Evolutionary conservation across 2,329 filamentous ascomycete species (phyloP).

Genomic region (Akanthomyces dipterigenus): DNA sequence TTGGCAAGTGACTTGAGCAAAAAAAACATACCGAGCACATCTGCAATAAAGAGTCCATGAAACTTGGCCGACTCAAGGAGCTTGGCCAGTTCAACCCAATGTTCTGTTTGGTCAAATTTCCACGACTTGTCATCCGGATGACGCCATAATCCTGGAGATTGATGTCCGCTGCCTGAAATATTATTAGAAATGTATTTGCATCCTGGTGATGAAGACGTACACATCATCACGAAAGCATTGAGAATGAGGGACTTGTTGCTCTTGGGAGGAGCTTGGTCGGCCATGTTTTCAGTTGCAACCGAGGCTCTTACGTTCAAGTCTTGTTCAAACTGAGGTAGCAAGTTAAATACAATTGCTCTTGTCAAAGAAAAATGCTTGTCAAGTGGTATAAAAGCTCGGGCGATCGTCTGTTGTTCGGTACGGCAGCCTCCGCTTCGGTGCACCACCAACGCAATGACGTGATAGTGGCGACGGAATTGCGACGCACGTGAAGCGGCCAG

Average conservation of each 20-base stretch:
- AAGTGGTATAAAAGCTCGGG: not conserved
- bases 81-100: constrained; percentile 53
- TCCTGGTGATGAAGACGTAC: constrained; percentile 4
- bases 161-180: constrained; percentile 29
- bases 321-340: not conserved
- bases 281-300: not conserved
- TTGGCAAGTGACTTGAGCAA: not conserved
- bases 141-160: constrained; percentile 44
- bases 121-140: constrained; percentile 59
- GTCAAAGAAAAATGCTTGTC: too few species aligned
- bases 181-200: not conserved
- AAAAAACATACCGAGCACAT: constrained; percentile 35
- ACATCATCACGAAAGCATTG: constrained; percentile 36
- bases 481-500: not conserved
- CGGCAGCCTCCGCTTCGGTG: not conserved
- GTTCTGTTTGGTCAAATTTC: constrained; percentile 51
- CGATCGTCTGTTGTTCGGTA: not conserved
- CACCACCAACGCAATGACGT: not conserved
- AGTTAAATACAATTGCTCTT: too few species aligned
- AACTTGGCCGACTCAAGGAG: constrained; percentile 43
- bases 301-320: not conserved
- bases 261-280: not conserved
- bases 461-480: constrained; percentile 5
- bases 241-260: constrained; percentile 29
- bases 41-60: constrained; percentile 61